phyloP scores from a whole-genome alignment of 805 yeast genomes.

The Lipomyces sp. region DNA sequence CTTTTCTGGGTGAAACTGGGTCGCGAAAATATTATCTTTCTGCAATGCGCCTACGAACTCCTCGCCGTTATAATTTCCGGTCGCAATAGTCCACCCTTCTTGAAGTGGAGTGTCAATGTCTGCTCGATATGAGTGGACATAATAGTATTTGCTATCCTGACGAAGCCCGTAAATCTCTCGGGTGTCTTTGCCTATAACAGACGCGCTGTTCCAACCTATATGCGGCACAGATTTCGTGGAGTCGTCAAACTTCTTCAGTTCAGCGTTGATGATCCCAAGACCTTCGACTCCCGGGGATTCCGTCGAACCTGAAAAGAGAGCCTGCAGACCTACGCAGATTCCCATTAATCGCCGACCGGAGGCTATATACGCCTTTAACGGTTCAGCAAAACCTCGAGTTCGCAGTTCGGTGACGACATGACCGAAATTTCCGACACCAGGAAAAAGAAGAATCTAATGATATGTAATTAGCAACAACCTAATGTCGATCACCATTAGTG shows the following conservation, averaged over 20 bases:
- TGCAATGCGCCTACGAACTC: constrained; percentile 77
- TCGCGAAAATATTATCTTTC: constrained; percentile 80
- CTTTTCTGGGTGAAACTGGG: constrained; percentile 99
- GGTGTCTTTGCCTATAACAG: constrained; percentile 30
- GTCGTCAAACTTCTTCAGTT: constrained; percentile 59
- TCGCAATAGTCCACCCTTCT: constrained; percentile 68
- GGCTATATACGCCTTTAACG: constrained; percentile 61
- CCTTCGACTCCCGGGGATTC: constrained; percentile 67
- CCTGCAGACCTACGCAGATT: constrained; percentile 93
- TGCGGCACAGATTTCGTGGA: constrained; percentile 83
- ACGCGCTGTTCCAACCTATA: constrained; percentile 86
- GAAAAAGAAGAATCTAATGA: constrained; percentile 59
- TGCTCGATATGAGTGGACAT: constrained; percentile 95
- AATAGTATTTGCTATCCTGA: constrained; percentile 73
- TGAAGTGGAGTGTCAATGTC: constrained; percentile 40
- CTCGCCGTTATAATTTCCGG: constrained; percentile 72
- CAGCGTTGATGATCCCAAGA: constrained; percentile 53
- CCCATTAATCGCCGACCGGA: constrained; percentile 93
- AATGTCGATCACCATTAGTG: too few species aligned
- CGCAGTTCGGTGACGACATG: constrained; percentile 77
- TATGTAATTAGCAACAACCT: background rate
- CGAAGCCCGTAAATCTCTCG: constrained; percentile 57
- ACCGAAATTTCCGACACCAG: constrained; percentile 98
- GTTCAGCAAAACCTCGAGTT: constrained; percentile 59
- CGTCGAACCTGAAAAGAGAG: constrained; percentile 69